phyloP scores from a whole-genome alignment of 1,284 basidiomycete species.

The Ganoderma multipileum region DNA sequence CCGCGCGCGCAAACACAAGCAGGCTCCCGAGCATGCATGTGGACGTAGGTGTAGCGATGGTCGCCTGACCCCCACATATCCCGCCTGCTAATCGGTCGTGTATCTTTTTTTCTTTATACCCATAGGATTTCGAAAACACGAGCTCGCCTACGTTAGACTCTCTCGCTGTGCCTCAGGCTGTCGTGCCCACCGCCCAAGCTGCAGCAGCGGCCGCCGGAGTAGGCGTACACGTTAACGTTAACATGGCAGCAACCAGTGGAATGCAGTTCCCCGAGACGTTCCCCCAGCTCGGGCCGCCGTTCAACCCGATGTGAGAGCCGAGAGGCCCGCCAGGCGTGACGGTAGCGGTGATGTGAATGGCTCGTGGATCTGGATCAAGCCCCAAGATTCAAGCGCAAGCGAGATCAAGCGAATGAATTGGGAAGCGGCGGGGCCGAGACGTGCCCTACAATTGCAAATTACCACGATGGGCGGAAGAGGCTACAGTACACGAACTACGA shows the following conservation, averaged over 20 bases:
- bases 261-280: constrained; percentile 35
- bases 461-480: constrained; percentile 21
- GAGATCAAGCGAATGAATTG: constrained; percentile 7
- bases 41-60: constrained; percentile 60
- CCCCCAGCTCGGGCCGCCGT: constrained; percentile 37
- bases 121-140: constrained; percentile 43
- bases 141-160: constrained; percentile 39
- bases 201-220: background rate
- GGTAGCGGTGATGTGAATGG: background rate
- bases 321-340: constrained; percentile 6
- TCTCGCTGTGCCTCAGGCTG: constrained; percentile 32
- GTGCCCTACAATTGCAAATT: constrained; percentile 36
- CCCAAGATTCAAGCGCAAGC: background rate
- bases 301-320: constrained; percentile 34
- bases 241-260: constrained; percentile 14
- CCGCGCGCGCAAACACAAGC: constrained; percentile 79
- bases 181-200: constrained; percentile 4
- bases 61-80: constrained; percentile 31
- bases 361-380: background rate
- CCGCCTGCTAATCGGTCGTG: constrained; percentile 27
- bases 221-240: constrained; percentile 5
- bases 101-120: constrained; percentile 2
- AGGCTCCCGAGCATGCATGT: constrained; percentile 82
- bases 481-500: constrained; percentile 31
- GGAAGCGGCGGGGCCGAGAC: constrained; percentile 12